Evolutionary conservation across 805 yeast species (phyloP).

Genomic region (Candida nonsorbophila): DNA sequence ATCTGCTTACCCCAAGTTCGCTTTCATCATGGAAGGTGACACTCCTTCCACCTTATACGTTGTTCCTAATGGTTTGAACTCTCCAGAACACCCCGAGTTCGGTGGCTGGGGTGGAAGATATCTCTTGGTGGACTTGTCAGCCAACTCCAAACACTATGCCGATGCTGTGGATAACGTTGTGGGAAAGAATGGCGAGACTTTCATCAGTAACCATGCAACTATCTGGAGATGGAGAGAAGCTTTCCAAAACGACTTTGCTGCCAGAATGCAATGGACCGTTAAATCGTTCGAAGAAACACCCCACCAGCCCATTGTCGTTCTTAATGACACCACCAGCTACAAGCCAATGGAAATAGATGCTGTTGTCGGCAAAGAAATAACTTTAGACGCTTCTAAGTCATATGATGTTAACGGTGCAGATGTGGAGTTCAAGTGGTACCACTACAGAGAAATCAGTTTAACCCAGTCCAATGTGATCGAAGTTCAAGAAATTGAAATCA

Average conservation of each 20-base stretch:
- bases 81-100: conserved; percentile 19
- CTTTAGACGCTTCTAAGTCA: conserved; percentile 16
- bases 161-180: conserved; percentile 17
- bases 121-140: conserved; percentile 13
- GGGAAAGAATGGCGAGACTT: conserved; percentile 11
- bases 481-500: conserved; percentile 1
- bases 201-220: conserved; percentile 17
- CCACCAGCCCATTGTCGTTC: conserved; percentile 19
- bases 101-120: conserved; percentile 34
- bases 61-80: conserved; percentile 23
- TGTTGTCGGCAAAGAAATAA: conserved; percentile 8
- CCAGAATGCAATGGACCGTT: conserved; percentile 26
- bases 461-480: conserved; percentile 15
- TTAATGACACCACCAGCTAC: conserved; percentile 13
- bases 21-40: conserved; percentile 25
- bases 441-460: conserved; percentile 15
- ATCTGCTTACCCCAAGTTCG: conserved; percentile 13
- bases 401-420: conserved; percentile 15
- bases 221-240: conserved; percentile 31
- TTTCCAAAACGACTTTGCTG: conserved; percentile 22
- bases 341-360: conserved; percentile 11
- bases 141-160: conserved; percentile 11
- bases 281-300: conserved; percentile 15
- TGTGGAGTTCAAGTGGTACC: conserved; percentile 18
- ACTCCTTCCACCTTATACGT: conserved; percentile 19